These are phyloP conservation scores for Pterocarpus santalinus DNA, from an alignment of 306 rosid species.

Conservation along the genomic window DNA sequence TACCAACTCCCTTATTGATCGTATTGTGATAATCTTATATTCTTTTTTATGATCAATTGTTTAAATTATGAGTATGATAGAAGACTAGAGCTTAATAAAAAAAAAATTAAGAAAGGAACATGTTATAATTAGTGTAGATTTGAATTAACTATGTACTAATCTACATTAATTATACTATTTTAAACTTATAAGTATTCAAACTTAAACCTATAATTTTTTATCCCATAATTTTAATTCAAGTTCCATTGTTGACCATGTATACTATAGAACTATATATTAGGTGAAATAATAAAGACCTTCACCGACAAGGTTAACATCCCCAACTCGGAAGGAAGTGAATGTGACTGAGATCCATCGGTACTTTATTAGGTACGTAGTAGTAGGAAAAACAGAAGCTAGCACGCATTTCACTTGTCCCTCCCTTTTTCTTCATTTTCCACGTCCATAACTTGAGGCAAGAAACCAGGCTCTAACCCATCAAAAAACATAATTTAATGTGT, in stretches of 20 bases:
- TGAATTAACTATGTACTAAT: neutral
- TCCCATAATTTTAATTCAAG: neutral
- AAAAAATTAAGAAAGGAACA: no score
- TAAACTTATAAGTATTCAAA: no score
- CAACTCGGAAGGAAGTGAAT: conserved; percentile 35
- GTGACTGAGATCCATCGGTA: conserved; percentile 18
- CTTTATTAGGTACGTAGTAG: conserved; percentile 44
- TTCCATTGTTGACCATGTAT: neutral
- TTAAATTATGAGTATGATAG: no score
- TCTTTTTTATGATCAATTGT: no score
- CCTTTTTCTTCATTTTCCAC: conserved; percentile 32
- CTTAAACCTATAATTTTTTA: neutral
- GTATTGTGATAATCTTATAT: no score
- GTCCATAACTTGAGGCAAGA: conserved; percentile 44
- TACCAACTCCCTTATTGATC: no score
- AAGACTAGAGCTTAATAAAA: no score
- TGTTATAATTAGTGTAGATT: no score
- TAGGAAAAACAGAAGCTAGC: conserved; percentile 16
- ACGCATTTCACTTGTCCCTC: conserved; percentile 33
- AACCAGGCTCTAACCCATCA: conserved; percentile 20
- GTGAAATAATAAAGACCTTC: conserved; percentile 46
- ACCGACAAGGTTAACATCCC: conserved; percentile 41
- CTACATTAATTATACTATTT: no score
- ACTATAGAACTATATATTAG: conserved; percentile 10
- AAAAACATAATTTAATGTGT: neutral